These are phyloP conservation scores for Flaveria linearis DNA, from an alignment of 129 eudicot species.

Conservation along the genomic window DNA sequence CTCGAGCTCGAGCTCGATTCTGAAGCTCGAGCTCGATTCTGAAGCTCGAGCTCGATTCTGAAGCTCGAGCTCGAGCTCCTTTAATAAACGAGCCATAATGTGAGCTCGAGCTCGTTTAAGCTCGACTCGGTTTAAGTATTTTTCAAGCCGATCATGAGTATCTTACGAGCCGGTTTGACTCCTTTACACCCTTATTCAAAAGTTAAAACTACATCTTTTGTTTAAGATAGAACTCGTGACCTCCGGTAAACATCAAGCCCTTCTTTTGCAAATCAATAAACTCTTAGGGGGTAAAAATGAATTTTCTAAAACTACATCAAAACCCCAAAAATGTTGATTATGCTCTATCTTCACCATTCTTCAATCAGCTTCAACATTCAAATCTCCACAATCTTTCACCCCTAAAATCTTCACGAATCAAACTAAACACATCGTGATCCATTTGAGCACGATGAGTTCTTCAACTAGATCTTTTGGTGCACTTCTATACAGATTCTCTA, in stretches of 20 bases:
- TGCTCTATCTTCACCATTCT: background rate
- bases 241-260: background rate
- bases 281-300: slow-evolving; percentile 4
- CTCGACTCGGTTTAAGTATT: no score
- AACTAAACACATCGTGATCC: slow-evolving; percentile 27
- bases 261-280: background rate
- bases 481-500: slow-evolving; percentile 50
- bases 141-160: no score
- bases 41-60: no score
- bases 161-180: no score
- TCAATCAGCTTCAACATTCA: background rate
- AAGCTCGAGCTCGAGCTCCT: no score
- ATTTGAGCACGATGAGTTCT: slow-evolving; percentile 35
- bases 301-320: background rate
- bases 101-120: no score
- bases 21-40: no score
- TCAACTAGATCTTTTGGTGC: slow-evolving; percentile 51
- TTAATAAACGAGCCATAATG: no score
- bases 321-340: slow-evolving; percentile 4
- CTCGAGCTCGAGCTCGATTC: no score
- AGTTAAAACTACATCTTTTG: no score
- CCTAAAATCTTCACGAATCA: slow-evolving; percentile 12
- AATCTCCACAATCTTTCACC: slow-evolving; percentile 18
- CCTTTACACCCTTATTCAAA: no score
- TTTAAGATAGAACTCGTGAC: no score